Percentiles rank a stretch among this genome's conserved stretches.
phyloP scores from a whole-genome alignment of 1,139 yeast genomes.

The Meyerozyma carpophila region DNA sequence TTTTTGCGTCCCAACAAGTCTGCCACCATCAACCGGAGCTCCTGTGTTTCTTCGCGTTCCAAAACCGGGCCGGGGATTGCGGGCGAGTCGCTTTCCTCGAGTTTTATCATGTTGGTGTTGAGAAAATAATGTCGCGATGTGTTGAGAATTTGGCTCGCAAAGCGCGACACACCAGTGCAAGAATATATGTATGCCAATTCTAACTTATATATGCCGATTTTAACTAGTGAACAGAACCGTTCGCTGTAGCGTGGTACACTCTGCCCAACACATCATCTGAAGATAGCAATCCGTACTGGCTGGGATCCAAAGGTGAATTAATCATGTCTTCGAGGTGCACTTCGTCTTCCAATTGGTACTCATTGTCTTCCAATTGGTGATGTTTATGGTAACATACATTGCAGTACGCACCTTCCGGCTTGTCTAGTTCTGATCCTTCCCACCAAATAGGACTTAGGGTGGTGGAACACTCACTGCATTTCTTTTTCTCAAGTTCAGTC shows the following conservation, averaged over 20 bases:
- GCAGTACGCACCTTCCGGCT: neutral
- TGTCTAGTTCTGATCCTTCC: slow-evolving; percentile 7
- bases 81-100: slow-evolving; percentile 63
- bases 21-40: slow-evolving; percentile 65
- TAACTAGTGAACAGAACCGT: neutral
- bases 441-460: slow-evolving; percentile 39
- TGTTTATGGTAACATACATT: neutral
- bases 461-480: slow-evolving; percentile 22
- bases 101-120: slow-evolving; percentile 23
- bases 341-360: neutral
- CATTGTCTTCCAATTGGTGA: neutral
- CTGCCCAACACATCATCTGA: neutral
- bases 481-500: slow-evolving; percentile 10
- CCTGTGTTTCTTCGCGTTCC: slow-evolving; percentile 65
- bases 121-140: neutral
- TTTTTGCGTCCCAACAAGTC: slow-evolving; percentile 54
- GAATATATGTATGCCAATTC: neutral
- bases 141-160: neutral
- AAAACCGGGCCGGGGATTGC: slow-evolving; percentile 78
- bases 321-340: neutral
- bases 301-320: neutral
- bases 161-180: neutral
- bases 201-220: too few species aligned
- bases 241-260: neutral
- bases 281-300: neutral